phyloP scores from a whole-genome alignment of 257 asterid species.

The Eustoma russellianum region DNA sequence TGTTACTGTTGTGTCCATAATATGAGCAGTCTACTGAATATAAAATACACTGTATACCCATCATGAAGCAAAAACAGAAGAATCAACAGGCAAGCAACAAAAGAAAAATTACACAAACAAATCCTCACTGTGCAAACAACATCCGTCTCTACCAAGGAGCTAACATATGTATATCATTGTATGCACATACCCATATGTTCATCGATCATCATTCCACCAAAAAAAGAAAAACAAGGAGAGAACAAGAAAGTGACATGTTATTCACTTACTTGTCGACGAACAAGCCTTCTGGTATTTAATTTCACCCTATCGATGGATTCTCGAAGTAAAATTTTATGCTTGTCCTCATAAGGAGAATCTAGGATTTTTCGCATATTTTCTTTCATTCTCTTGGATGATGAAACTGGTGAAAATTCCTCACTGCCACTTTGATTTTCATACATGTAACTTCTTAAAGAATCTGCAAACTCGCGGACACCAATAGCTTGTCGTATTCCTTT shows the following conservation, averaged over 20 bases:
- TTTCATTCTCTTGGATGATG: slow-evolving; percentile 19
- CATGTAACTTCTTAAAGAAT: slow-evolving; percentile 36
- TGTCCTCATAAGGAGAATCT: slow-evolving; percentile 25
- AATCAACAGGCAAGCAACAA: not conserved
- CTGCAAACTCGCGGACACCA: slow-evolving; percentile 82
- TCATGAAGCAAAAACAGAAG: too few relatives aligned
- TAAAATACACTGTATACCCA: too few relatives aligned
- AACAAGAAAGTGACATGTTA: not conserved
- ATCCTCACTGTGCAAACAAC: too few relatives aligned
- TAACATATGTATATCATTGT: not conserved
- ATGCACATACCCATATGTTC: too few relatives aligned
- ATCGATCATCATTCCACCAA: not conserved
- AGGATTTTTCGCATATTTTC: slow-evolving; percentile 22
- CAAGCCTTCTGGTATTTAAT: slow-evolving; percentile 75
- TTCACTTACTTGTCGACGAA: slow-evolving; percentile 76
- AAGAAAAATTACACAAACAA: too few relatives aligned
- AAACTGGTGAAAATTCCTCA: slow-evolving; percentile 7
- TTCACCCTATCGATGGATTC: slow-evolving; percentile 66
- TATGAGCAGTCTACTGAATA: too few relatives aligned
- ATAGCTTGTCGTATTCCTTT: slow-evolving; percentile 86
- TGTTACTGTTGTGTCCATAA: too few relatives aligned
- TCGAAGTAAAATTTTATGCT: slow-evolving; percentile 24
- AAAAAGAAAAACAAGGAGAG: not conserved
- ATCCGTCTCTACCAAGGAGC: not conserved
- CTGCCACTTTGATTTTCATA: slow-evolving; percentile 16